Evolutionary conservation across 73 alveolate genomes (phyloP), one percentile per base, ranked within the genome.

Genomic region (Paramecium biaurelia): DNA sequence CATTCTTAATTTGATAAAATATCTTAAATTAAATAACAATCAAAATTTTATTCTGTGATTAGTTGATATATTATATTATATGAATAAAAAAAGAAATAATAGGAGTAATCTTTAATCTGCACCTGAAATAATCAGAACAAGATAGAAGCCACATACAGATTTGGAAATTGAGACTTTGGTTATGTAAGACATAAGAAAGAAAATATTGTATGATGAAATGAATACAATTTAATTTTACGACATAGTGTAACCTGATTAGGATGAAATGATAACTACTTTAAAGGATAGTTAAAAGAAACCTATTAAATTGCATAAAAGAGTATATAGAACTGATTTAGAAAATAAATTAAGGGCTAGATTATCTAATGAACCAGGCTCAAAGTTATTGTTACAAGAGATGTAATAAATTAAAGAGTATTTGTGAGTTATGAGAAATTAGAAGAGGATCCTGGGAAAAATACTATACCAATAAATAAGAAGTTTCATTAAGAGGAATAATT

Each of bases 191-290:
- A 79, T 79, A 56, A 4, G 74, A 43, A 79, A 79, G 90, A 79
- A 79, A 45, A 79, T 79, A 1, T 47, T 79, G 90, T 43, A 79
- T 63, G 90, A 79, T 79, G 90, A 79, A 41, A 41, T 43, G 74
- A 79, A 79, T 79, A 41, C 70, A 10, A 23, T 79, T 42, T 23
- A 79, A 41, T 79, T 79, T 79, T 79, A 79, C 28, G 90, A 79
- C 43, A 79, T 79, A 24, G 90, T 79, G 30, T 20, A 79, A 45
- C 90, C 90, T 5, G 72, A 79, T 34, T 79, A 79, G 26, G 90
- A 79, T 79, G 90, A 79, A 23, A 45, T 79, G 90, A 79, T 79
- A 9, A 30, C 70, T 14, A 6, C 90, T 38, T 34, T 79, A 21
- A 79, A 79, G 9, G 90, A 79, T 8, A 3, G 15, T 43, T 9